Base-by-base conservation (phyloP, 1,139 yeast species). In the Candida pseudoviswanathii region DNA sequence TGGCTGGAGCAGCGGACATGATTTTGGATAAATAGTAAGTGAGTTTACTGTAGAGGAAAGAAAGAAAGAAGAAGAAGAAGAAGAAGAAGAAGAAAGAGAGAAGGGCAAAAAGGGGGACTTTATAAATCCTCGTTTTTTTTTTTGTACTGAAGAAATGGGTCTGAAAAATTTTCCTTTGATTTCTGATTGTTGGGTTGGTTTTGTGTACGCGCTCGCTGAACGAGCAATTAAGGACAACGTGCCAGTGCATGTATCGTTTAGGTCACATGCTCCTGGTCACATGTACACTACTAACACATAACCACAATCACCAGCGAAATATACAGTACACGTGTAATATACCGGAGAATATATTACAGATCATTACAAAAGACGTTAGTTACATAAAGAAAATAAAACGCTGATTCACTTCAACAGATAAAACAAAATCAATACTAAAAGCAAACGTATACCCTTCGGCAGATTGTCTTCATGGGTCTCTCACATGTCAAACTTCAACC, bases 401-500 rank as follows among this genome's bases (percentile, higher is more conserved):
- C 16, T 16, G 16, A 16, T 16, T 27, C 9, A 27, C 30, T 6
- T 27, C 6, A 27, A 8, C 8, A 27, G 9, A 27, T 27, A 27
- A 27, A 27, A 27, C 6, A 27, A 27, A 27, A 27, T 27, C 6
- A 27, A 27, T 27, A 5, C 8, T 8, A 27, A 27, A 27, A 27
- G 8, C 9, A 27, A 27, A 27, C 30, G 9, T 6, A 27, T 5
- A 27, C 11, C 16, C 22, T 2, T 33, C 21, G n/a, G 11, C 21
- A 7, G 7, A 21, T 33, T 7, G 6, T 5, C 5, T 33, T 11
- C 21, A 5, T 27, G 30, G 30, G 16, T 11, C 10, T 30, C 33
- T 53, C 62, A 73, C 21, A 75, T 64, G 51, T 75, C 80, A 58
- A 76, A 76, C 57, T 75, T 75, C 51, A 76, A 65, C 81, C 81